Percentiles rank a stretch among this genome's conserved stretches.
Evolutionary conservation across 1,284 basidiomycete genomes (phyloP).

Genomic region (Sanghuangporus weigelae): DNA sequence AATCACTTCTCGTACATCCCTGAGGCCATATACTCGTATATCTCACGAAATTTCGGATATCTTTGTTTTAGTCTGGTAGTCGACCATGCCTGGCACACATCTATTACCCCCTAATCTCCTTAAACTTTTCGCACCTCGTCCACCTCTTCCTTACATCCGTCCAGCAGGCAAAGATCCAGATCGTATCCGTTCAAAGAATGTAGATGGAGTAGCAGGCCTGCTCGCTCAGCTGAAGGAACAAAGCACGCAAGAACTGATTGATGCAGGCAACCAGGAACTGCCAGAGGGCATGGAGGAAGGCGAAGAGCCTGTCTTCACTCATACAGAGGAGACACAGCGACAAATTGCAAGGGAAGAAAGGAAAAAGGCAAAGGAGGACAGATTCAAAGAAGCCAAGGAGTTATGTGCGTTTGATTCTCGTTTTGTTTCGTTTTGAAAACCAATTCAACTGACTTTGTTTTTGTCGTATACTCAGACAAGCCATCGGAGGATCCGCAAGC

Average conservation of each 20-base stretch:
- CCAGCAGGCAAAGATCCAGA: conserved; percentile 81
- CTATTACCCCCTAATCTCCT: conserved; percentile 90
- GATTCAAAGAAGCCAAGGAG: conserved; percentile 78
- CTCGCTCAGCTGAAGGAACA: conserved; percentile 74
- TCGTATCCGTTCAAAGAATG: conserved; percentile 64
- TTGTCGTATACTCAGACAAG: conserved; percentile 55
- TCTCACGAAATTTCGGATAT: background rate
- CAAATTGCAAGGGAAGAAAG: conserved; percentile 76
- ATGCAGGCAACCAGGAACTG: conserved; percentile 40
- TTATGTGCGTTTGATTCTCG: conserved; percentile 53
- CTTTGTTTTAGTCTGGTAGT: background rate
- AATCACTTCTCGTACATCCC: background rate
- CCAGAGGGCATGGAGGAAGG: conserved; percentile 70
- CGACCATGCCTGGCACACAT: conserved; percentile 74
- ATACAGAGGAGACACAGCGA: conserved; percentile 73
- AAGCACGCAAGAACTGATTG: conserved; percentile 62
- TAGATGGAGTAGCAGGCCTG: conserved; percentile 69
- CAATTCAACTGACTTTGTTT: conserved; percentile 16
- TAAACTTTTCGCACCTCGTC: conserved; percentile 90
- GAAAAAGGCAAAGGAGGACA: conserved; percentile 73
- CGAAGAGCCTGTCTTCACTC: conserved; percentile 71
- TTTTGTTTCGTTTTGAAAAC: conserved; percentile 1
- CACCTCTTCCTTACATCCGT: conserved; percentile 78
- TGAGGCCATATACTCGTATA: background rate
- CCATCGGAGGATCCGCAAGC: conserved; percentile 90